phyloP scores from a whole-genome alignment of 2,329 filamentous ascomycete genomes.

The Waltergamsia citrina region DNA sequence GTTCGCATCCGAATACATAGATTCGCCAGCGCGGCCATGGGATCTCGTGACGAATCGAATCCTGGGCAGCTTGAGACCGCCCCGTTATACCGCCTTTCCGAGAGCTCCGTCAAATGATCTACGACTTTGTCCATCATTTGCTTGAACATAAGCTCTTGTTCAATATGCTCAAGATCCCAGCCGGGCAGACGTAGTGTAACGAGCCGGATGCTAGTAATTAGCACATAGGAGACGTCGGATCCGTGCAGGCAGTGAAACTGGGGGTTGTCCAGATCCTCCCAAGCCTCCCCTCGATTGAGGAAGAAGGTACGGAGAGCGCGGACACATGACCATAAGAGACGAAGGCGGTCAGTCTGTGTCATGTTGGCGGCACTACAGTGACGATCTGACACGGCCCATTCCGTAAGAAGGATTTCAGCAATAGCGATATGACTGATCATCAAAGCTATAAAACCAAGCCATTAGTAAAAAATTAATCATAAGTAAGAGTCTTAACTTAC shows the following conservation, averaged over 20 bases:
- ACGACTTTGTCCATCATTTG: constrained; percentile 16
- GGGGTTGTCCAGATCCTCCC: constrained; percentile 21
- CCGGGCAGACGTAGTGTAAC: constrained; percentile 32
- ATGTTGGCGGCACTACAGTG: constrained; percentile 19
- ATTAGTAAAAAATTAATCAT: too few relatives aligned
- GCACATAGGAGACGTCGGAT: constrained; percentile 36
- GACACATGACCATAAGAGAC: constrained; percentile 35
- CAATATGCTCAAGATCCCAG: constrained; percentile 28
- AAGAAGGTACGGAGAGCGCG: constrained; percentile 30
- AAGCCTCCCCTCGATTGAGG: constrained; percentile 17
- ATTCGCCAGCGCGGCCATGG: constrained; percentile 19
- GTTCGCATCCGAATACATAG: constrained; percentile 19
- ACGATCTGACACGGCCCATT: constrained; percentile 31
- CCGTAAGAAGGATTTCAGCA: constrained; percentile 36
- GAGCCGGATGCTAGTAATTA: constrained; percentile 37
- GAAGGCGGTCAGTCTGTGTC: constrained; percentile 26
- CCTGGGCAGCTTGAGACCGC: too few relatives aligned
- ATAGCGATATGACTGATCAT: constrained; percentile 30
- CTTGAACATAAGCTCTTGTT: constrained; percentile 7
- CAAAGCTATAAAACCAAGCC: neutral
- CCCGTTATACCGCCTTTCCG: constrained; percentile 17
- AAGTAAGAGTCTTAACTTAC: too few relatives aligned
- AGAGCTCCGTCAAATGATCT: constrained; percentile 17
- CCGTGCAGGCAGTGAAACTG: constrained; percentile 31
- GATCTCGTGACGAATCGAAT: too few relatives aligned